Base-by-base conservation (phyloP, 495 filamentous ascomycete genomes). In the Elasticomyces elasticus region DNA sequence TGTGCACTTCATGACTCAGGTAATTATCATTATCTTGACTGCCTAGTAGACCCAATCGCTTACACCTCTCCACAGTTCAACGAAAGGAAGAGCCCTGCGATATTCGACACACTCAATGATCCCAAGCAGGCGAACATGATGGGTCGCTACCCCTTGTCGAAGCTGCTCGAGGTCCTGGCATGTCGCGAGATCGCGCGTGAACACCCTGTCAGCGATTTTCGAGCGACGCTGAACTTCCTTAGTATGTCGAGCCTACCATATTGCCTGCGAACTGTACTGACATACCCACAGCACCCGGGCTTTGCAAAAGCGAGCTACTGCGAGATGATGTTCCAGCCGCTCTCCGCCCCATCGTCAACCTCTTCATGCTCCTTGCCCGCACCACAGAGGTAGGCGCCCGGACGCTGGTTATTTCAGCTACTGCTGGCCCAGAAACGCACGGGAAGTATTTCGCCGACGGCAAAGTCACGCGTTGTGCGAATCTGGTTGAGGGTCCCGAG, bases 371-470 rank as follows among this genome's bases (percentile, higher is more conserved):
- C 19, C 12, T 56, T 15, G 64, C 59, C 0, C 61, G 72, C 1
- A 66, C 69, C 0, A 68, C 71, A 9, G 73, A 76, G 40, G 63
- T 66, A 5, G 73, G 73, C 0, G 64, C 64, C 24, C 49, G 71
- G 13, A 74, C 71, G 23, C 51, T 75, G 5, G 61, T 72, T 22
- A 63, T 72, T 54, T 71, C 64, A 0, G 67, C 56, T 1, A 48
- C 54, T 5, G 64, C 65, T 5, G 72, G 69, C 0, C 33, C 62
- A 11, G 67, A 71, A 55, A 66, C 59, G 24, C 67, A 69, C 54
- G 68, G 68, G 9, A 44, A 64, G 44, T 71, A 66, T 35, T 15
- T 70, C 44, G 62, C 48, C n/a, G 63, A 69, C 43, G 63, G 60
- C 45, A 51, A 51, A 54, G 54, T 68, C 24, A 52, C 23, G 42